Evolutionary conservation across 805 yeast genomes (phyloP).

Genomic region (Cyberlindnera samutprakarnensis): DNA sequence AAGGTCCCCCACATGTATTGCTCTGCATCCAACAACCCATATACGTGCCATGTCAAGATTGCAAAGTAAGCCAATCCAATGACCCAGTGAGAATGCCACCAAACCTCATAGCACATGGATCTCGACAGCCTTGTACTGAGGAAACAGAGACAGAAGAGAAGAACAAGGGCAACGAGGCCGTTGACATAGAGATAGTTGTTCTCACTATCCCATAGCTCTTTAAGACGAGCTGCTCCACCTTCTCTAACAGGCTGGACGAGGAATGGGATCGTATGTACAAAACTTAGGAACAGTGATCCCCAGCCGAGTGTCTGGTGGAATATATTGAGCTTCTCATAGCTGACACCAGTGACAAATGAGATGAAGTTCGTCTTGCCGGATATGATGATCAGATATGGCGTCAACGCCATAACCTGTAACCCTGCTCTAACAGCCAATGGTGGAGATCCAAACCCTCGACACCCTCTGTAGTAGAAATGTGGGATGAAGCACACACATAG

Average conservation of each 20-base stretch:
- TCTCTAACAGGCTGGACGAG: constrained; percentile 35
- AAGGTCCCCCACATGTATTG: constrained; percentile 43
- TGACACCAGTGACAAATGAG: constrained; percentile 41
- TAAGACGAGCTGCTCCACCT: constrained; percentile 36
- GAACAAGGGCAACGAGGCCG: constrained; percentile 44
- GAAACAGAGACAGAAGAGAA: constrained; percentile 36
- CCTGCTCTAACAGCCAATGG: constrained; percentile 51
- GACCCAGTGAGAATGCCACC: constrained; percentile 47
- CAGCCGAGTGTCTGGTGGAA: constrained; percentile 36
- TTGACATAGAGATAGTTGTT: constrained; percentile 22
- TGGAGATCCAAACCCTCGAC: constrained; percentile 51
- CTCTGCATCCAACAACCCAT: constrained; percentile 27
- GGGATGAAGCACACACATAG: constrained; percentile 33
- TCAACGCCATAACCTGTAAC: constrained; percentile 39
- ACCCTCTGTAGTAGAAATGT: constrained; percentile 42
- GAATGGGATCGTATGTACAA: constrained; percentile 47
- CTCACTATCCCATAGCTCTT: constrained; percentile 12
- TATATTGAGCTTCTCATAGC: constrained; percentile 47
- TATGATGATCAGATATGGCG: constrained; percentile 42
- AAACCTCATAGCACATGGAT: constrained; percentile 35
- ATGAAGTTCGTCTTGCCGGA: constrained; percentile 48
- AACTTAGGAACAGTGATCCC: constrained; percentile 35
- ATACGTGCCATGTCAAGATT: constrained; percentile 38
- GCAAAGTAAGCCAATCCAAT: constrained; percentile 41
- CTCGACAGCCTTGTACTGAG: constrained; percentile 35